Percentiles rank a stretch among this genome's conserved stretches.
Evolutionary conservation across 352 stramenopile species (phyloP).

Genomic region (Discostella stelligera): DNA sequence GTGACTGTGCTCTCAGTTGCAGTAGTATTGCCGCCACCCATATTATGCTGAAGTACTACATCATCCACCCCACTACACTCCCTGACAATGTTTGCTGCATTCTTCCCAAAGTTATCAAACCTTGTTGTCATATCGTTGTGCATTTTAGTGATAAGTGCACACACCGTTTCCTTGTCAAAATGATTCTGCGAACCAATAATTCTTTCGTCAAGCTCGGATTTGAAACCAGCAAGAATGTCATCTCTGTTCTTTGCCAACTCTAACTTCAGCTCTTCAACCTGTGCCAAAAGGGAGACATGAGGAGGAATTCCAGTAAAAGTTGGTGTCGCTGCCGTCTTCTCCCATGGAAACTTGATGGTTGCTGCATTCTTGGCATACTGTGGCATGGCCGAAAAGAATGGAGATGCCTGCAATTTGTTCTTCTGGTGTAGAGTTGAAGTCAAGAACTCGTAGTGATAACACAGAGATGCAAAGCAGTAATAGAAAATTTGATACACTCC

Average conservation of each 20-base stretch:
- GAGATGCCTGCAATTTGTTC: conserved; percentile 13
- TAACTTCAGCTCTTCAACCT: conserved; percentile 25
- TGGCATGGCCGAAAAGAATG: conserved; percentile 31
- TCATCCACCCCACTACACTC: background rate
- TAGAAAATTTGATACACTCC: conserved; percentile 3
- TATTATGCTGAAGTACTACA: background rate
- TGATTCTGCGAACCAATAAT: conserved; percentile 13
- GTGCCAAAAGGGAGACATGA: conserved; percentile 24
- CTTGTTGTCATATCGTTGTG: conserved; percentile 1
- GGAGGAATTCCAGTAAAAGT: conserved; percentile 41
- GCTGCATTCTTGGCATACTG: conserved; percentile 8
- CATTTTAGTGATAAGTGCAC: conserved; percentile 1
- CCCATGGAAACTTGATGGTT: conserved; percentile 34
- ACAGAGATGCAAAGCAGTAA: conserved; percentile 29
- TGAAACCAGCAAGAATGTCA: conserved; percentile 16
- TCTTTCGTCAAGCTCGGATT: conserved; percentile 9
- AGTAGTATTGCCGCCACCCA: background rate
- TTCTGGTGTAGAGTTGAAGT: conserved; percentile 10
- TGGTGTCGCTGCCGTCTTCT: conserved; percentile 29
- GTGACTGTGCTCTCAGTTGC: background rate
- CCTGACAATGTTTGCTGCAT: background rate
- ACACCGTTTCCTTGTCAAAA: conserved; percentile 13
- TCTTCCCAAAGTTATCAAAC: background rate
- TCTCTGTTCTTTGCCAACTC: conserved; percentile 15
- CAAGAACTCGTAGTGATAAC: conserved; percentile 18